Evolutionary conservation across 2,329 filamentous ascomycete species (phyloP), one percentile per base, ranked within the genome.

Genomic region (Sphaerulina populicola): DNA sequence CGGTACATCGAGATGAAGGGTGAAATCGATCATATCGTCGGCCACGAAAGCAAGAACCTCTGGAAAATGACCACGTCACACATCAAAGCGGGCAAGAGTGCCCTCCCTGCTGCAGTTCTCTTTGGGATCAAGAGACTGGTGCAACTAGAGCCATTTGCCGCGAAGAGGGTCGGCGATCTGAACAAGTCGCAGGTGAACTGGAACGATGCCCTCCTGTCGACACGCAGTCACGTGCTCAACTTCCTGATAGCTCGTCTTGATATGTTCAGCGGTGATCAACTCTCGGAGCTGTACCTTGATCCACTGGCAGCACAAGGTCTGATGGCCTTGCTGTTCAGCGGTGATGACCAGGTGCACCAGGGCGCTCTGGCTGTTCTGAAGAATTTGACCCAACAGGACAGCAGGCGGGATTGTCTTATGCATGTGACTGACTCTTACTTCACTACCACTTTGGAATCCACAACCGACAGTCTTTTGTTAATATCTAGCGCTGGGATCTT

Each of bases 281-380:
- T 97, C 37, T 77, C 82, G 51, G 72, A 77, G 21, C 71, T 97
- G 9, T 88, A 87, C 61, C 74, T 79, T 47, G 81, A 84, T 51
- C 77, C 79, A 15, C 72, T 81, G 38, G 83, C 83, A 6, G 85
- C 87, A 53, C 81, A 83, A 57, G 81, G 86, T 35, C 77, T 95
- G 38, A 81, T 95, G 41, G 83, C 85, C 4, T 78, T 88, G 14
- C 79, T 96, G 6, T 82, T 96, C 50, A 89, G 89, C 39, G 86
- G 88, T 12, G 84, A 94, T 59, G 75, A 85, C 50, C 78, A 82
- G 52, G 83, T 93, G 31, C 88, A 88, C 55, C 84, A 90, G 64
- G 85, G 87, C 12, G 83, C 86, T 1, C 79, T 90, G 6, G 85
- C 89, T 58, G 73, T 97, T 27, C 78, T 97, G 57, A 95, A 95